phyloP scores from a whole-genome alignment of 371 early-diverging fungal species.

The Zancudomyces culisetae region DNA sequence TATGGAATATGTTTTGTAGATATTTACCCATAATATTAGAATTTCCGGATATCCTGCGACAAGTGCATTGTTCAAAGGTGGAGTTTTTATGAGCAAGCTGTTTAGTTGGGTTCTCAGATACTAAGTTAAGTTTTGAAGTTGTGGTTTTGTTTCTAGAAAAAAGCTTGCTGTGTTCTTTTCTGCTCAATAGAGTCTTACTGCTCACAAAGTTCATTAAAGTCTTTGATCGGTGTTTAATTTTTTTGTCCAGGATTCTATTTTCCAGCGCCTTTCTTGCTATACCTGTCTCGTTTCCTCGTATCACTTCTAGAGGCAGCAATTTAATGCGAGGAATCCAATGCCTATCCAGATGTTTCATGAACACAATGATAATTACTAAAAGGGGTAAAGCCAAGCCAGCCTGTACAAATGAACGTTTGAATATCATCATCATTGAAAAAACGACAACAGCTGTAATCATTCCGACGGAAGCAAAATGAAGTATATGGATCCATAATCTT shows the following conservation, averaged over 20 bases:
- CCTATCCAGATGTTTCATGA: not conserved
- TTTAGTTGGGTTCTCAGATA: too few relatives aligned
- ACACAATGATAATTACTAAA: not conserved
- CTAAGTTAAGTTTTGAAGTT: too few relatives aligned
- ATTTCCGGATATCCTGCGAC: not conserved
- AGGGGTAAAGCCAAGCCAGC: constrained; percentile 3
- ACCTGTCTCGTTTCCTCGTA: not conserved
- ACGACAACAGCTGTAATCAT: not conserved
- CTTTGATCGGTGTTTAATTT: too few relatives aligned
- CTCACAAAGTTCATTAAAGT: too few relatives aligned
- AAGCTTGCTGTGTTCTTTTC: too few relatives aligned
- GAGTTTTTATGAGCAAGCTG: too few relatives aligned
- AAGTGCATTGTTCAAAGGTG: not conserved
- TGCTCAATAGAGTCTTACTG: too few relatives aligned
- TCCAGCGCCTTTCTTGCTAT: not conserved
- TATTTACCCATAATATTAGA: not conserved
- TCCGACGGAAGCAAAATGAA: constrained; percentile 1
- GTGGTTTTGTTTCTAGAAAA: too few relatives aligned
- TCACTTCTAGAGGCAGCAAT: not conserved
- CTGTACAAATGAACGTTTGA: not conserved
- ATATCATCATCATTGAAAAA: constrained; percentile 2
- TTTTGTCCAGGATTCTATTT: too few relatives aligned
- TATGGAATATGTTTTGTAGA: not conserved
- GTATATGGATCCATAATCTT: constrained; percentile 24
- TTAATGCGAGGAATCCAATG: constrained; percentile 3